Evolutionary conservation across 2,329 filamentous ascomycete species (phyloP).

Genomic region (Cladosporium sp.): DNA sequence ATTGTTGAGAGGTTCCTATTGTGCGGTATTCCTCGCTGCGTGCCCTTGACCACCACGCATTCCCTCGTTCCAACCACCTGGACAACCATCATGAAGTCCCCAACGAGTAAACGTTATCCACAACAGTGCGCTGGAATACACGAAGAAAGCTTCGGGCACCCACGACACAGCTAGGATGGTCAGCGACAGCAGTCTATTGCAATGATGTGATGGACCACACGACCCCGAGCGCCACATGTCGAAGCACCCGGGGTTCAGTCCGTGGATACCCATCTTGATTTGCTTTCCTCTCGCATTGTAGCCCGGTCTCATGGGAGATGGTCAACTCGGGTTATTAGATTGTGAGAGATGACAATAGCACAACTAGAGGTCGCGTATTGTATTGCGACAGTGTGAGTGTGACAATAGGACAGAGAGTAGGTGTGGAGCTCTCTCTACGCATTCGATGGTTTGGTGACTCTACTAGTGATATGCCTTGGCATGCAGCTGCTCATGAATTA

Average conservation of each 20-base stretch:
- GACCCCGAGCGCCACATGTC: constrained; percentile 19
- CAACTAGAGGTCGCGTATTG: not conserved
- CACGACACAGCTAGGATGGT: not conserved
- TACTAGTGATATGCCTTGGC: constrained; percentile 62
- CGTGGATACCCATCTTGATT: constrained; percentile 30
- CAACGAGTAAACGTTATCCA: not conserved
- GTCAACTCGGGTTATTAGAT: constrained; percentile 64
- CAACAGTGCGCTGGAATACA: not conserved
- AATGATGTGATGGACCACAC: constrained; percentile 16
- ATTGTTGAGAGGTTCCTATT: not conserved
- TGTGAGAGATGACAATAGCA: constrained; percentile 50
- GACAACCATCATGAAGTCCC: not conserved
- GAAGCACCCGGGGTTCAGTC: constrained; percentile 24
- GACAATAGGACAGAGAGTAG: not conserved
- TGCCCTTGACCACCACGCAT: not conserved
- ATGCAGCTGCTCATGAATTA: constrained; percentile 29
- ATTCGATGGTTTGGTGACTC: constrained; percentile 35
- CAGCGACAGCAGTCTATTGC: not conserved
- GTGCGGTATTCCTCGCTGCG: not conserved
- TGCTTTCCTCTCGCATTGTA: constrained; percentile 67
- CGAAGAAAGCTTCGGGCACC: too few relatives aligned
- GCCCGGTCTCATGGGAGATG: constrained; percentile 54
- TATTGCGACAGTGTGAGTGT: not conserved
- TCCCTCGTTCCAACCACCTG: not conserved
- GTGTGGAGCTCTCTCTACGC: not conserved